Percentiles rank a stretch among this genome's conserved stretches.
These are phyloP conservation scores for Monosporascus sp. DNA, from an alignment of 2,329 filamentous ascomycete species.

Conservation along the genomic window DNA sequence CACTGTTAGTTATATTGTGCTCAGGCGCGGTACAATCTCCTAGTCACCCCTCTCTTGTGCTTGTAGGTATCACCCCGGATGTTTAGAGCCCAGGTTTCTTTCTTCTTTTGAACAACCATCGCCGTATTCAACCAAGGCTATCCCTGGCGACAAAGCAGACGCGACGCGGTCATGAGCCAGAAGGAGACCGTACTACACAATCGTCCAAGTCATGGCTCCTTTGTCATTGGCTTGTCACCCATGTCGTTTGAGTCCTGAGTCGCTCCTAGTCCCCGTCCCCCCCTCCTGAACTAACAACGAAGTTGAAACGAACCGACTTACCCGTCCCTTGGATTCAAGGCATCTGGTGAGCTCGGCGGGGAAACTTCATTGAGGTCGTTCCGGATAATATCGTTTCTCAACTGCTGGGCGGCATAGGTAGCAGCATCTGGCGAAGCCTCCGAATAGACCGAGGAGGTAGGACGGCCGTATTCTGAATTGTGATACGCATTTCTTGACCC, in stretches of 20 bases:
- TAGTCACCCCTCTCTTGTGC: neutral
- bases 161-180: neutral
- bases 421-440: conserved; percentile 41
- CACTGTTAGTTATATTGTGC: conserved; percentile 16
- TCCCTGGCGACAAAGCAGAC: neutral
- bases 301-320: conserved; percentile 29
- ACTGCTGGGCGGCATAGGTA: conserved; percentile 25
- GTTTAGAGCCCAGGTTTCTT: neutral
- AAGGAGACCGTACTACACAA: neutral
- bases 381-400: conserved; percentile 16
- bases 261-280: conserved; percentile 2
- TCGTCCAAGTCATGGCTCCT: neutral
- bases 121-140: neutral
- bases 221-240: neutral
- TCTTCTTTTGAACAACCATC: neutral
- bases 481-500: conserved; percentile 28
- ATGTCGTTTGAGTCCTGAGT: neutral
- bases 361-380: conserved; percentile 38
- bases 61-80: neutral
- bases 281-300: conserved; percentile 6
- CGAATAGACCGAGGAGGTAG: conserved; percentile 58
- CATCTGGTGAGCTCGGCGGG: conserved; percentile 53
- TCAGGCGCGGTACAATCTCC: neutral
- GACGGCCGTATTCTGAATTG: conserved; percentile 34
- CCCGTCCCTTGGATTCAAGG: conserved; percentile 29